Percentiles rank a stretch among this genome's conserved stretches.
Evolutionary conservation across 805 yeast genomes (phyloP).

Genomic region (Jamesozyma rosinii): DNA sequence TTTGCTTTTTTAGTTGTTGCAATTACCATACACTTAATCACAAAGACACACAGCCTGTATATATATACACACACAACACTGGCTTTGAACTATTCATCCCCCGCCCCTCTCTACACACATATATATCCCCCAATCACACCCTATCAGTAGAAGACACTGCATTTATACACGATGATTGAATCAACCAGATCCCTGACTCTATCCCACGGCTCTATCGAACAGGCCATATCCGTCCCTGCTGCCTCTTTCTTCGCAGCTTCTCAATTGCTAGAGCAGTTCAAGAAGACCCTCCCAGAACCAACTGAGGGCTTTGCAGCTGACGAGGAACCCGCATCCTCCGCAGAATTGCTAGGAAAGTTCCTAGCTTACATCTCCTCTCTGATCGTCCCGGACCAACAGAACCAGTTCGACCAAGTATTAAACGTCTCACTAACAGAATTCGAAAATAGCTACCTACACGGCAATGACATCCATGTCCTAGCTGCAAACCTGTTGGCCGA

Average conservation of each 20-base stretch:
- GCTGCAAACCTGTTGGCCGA: conserved; percentile 59
- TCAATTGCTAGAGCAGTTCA: conserved; percentile 80
- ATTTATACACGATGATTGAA: conserved; percentile 5
- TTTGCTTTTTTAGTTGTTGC: too few relatives aligned
- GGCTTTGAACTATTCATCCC: too few relatives aligned
- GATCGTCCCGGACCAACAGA: conserved; percentile 35
- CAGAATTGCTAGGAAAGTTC: conserved; percentile 77
- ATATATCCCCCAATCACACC: too few relatives aligned
- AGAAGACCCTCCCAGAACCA: conserved; percentile 62
- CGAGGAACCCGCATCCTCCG: conserved; percentile 78
- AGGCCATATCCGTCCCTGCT: conserved; percentile 79
- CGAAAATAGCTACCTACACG: conserved; percentile 66
- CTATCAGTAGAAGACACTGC: too few relatives aligned
- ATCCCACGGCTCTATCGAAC: conserved; percentile 80
- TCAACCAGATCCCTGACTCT: conserved; percentile 74
- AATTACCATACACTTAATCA: too few relatives aligned
- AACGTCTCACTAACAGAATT: conserved; percentile 69
- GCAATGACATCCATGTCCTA: conserved; percentile 77
- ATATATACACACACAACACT: too few relatives aligned
- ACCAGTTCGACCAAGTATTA: conserved; percentile 59
- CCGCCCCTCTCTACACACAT: too few relatives aligned
- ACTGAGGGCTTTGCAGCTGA: conserved; percentile 82
- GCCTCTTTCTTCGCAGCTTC: conserved; percentile 69
- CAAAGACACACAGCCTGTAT: too few relatives aligned
- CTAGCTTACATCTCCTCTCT: conserved; percentile 59